Conservation (phyloP, 2,329 filamentous ascomycete genomes). For the Nothophoma quercina region DNA sequence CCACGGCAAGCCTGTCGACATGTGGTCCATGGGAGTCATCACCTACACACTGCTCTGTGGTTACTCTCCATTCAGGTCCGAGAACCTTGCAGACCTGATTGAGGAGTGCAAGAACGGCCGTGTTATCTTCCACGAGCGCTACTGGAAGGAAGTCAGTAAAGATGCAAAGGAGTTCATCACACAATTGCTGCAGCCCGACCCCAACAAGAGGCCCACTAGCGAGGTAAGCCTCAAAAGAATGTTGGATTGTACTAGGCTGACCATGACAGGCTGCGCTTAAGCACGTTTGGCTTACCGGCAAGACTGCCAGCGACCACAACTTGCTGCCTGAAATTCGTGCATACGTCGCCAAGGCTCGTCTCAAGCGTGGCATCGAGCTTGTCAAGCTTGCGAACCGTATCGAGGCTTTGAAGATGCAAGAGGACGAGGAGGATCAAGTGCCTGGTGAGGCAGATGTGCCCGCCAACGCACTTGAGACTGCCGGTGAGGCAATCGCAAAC, state of each 20-base stretch:
- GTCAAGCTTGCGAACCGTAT: constrained; percentile 97
- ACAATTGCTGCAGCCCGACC: constrained; percentile 78
- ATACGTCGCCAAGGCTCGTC: constrained; percentile 88
- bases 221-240: constrained; percentile 59
- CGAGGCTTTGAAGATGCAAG: constrained; percentile 90
- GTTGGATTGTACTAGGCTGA: constrained; percentile 17
- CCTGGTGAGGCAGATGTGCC: constrained; percentile 67
- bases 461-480: constrained; percentile 66
- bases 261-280: constrained; percentile 71
- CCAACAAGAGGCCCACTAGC: constrained; percentile 78
- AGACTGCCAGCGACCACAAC: constrained; percentile 94
- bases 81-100: constrained; percentile 90
- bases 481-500: constrained; percentile 53
- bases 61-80: constrained; percentile 96
- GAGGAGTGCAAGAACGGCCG: constrained; percentile 86
- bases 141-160: constrained; percentile 96
- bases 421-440: constrained; percentile 81
- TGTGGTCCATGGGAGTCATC: constrained; percentile 99
- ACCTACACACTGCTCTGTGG: constrained; percentile 98
- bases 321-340: constrained; percentile 95
- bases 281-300: constrained; percentile 88
- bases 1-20: constrained; percentile 97
- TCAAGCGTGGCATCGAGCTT: constrained; percentile 92
- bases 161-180: constrained; percentile 96
- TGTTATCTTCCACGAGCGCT: constrained; percentile 95